A percentile compares a stretch with the other conserved stretches of the same genome.
These are phyloP conservation scores for Dipteronia dyeriana DNA, from an alignment of 345 rosid species.

Conservation along the genomic window DNA sequence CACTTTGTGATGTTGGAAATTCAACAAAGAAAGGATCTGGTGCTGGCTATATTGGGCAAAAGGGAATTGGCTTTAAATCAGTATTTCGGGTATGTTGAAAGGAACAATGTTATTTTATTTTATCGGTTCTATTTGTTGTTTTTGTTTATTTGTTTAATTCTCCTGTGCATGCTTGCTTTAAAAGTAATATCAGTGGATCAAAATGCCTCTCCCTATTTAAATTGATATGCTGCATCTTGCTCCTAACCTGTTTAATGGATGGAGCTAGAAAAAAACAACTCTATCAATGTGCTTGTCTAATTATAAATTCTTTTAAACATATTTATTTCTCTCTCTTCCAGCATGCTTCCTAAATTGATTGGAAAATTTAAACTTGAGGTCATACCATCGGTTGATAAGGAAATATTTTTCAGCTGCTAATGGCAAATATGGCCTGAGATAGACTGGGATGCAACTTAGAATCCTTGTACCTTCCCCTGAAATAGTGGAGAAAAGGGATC, in stretches of 20 bases:
- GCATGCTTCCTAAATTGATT: background rate
- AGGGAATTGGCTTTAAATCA: conserved; percentile 99
- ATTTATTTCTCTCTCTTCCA: background rate
- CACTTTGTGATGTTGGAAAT: conserved; percentile 93
- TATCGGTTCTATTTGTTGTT: background rate
- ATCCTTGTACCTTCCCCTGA: background rate
- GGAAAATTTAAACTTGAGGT: background rate
- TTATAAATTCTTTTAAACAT: background rate
- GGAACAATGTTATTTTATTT: background rate
- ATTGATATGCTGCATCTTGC: background rate
- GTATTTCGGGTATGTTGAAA: conserved; percentile 81
- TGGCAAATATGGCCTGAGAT: background rate
- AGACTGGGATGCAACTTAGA: background rate
- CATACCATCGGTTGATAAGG: background rate
- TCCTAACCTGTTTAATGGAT: background rate
- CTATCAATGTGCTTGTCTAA: background rate
- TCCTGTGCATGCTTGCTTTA: background rate
- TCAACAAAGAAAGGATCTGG: conserved; percentile 87
- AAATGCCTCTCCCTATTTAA: background rate
- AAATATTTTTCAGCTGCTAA: background rate
- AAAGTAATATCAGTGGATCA: background rate
- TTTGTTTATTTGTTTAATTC: background rate
- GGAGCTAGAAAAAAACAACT: background rate
- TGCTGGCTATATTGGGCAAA: conserved; percentile 87
- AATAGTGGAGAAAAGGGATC: background rate